Conservation (phyloP, 208 protist genomes). For the Crithidia bombi region DNA sequence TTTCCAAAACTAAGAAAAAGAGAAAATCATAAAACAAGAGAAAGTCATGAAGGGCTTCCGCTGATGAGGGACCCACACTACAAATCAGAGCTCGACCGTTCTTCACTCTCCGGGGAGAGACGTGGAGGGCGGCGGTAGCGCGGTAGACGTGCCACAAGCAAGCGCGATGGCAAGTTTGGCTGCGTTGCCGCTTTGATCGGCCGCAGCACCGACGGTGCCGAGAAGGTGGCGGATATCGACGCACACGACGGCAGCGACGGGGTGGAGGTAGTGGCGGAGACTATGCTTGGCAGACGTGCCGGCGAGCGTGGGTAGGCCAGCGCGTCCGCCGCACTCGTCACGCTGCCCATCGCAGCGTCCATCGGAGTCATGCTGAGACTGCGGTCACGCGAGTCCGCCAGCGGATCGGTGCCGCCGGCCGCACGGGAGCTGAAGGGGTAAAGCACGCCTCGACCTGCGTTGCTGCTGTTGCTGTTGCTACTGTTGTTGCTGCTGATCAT, state of each 20-base stretch:
- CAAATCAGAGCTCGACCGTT: background rate
- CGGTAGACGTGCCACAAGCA: background rate
- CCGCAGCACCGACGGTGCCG: background rate
- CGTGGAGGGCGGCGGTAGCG: background rate
- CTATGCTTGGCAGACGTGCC: constrained; percentile 4
- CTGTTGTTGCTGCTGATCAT: constrained; percentile 1
- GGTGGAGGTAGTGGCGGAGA: background rate
- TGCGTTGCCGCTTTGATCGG: background rate
- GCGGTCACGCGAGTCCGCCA: constrained; percentile 1
- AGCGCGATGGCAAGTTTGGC: background rate
- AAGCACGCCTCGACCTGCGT: background rate
- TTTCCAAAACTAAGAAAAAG: background rate
- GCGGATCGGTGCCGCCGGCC: background rate
- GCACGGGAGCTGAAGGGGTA: background rate
- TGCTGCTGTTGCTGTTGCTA: constrained; percentile 8
- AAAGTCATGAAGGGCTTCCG: too few relatives aligned
- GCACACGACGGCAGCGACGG: background rate
- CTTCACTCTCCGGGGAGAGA: background rate
- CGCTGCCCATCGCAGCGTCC: background rate
- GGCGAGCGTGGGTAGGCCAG: background rate
- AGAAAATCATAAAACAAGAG: background rate
- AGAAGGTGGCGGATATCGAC: background rate
- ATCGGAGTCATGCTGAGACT: background rate
- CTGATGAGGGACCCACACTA: background rate
- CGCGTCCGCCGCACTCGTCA: background rate